Conservation (phyloP, 202 grass and related monocot genomes). For the Eragrostis tef region DNA sequence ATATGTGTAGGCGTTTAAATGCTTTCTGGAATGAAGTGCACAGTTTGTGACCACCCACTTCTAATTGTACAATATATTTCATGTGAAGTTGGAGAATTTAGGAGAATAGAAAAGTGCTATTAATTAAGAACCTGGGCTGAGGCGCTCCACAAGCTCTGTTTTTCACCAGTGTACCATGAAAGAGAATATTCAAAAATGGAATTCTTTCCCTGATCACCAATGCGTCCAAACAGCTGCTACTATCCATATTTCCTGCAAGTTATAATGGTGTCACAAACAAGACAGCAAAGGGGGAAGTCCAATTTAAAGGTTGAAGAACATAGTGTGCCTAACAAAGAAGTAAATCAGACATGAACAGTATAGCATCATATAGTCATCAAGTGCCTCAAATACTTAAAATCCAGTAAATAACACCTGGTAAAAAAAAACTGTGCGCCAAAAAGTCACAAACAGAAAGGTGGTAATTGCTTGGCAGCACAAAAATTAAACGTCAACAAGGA, state of each 20-base stretch:
- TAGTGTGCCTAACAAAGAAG: neutral
- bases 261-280: slow-evolving; percentile 46
- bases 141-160: slow-evolving; percentile 78
- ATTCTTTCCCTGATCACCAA: slow-evolving; percentile 62
- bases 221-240: slow-evolving; percentile 62
- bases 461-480: neutral
- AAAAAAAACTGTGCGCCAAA: neutral
- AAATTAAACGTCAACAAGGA: neutral
- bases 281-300: slow-evolving; percentile 4
- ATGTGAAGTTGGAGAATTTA: slow-evolving; percentile 19
- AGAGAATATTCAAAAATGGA: slow-evolving; percentile 71
- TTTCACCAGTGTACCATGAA: slow-evolving; percentile 76
- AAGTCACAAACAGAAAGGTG: neutral
- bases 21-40: neutral
- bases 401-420: neutral
- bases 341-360: neutral
- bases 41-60: slow-evolving; percentile 10
- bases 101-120: slow-evolving; percentile 23
- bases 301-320: slow-evolving; percentile 17
- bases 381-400: slow-evolving; percentile 13
- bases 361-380: neutral
- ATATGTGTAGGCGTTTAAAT: slow-evolving; percentile 26
- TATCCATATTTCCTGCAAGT: slow-evolving; percentile 76
- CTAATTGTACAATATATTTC: neutral
- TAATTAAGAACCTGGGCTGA: slow-evolving; percentile 71